phyloP scores from a whole-genome alignment of 345 rosid genomes.

The Moricandia arvensis region DNA sequence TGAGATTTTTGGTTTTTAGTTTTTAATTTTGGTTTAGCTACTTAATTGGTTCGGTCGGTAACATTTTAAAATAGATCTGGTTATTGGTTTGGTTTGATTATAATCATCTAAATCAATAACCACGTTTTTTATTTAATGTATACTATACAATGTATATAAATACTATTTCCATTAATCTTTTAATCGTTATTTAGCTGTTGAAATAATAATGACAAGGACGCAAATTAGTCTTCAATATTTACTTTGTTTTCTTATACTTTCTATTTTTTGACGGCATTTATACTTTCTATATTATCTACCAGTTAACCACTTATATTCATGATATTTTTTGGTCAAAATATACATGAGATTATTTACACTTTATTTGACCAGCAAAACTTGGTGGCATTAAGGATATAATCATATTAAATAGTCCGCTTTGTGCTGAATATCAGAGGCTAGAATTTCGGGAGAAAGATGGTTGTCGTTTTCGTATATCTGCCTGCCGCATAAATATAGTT shows the following conservation, averaged over 20 bases:
- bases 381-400: neutral
- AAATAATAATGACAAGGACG: neutral
- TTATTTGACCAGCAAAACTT: neutral
- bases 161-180: neutral
- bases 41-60: neutral
- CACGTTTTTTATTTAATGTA: neutral
- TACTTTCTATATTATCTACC: neutral
- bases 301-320: neutral
- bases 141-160: neutral
- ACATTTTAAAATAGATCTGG: neutral
- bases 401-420: conserved; percentile 8
- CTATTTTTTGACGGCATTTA: too few relatives aligned
- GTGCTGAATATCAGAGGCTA: conserved; percentile 7
- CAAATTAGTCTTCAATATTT: too few relatives aligned
- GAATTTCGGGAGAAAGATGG: neutral
- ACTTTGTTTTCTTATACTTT: too few relatives aligned
- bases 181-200: neutral
- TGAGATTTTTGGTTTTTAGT: neutral
- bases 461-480: conserved; percentile 15
- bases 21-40: neutral
- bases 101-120: neutral
- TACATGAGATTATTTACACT: neutral
- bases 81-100: neutral
- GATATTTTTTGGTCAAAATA: too few relatives aligned
- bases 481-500: neutral